A percentile compares a stretch with the other conserved stretches of the same genome.
Conservation (phyloP, 768 basidiomycete genomes). For the Cyathus striatus region DNA sequence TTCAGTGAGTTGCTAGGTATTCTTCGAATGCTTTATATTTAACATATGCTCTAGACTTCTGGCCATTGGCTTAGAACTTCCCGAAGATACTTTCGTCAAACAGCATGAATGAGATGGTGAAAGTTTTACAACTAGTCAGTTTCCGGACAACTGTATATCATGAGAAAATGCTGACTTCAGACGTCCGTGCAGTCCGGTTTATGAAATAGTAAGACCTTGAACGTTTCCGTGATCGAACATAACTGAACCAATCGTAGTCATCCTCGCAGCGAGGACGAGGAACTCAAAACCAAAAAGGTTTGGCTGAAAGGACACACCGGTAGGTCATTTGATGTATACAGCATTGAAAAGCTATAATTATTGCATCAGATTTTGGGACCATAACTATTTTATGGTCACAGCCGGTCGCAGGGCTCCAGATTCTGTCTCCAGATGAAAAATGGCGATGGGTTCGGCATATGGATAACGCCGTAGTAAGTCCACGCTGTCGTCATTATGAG, state of each 20-base stretch:
- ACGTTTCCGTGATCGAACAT: neutral
- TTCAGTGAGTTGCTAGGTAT: conserved; percentile 26
- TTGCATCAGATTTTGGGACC: conserved; percentile 41
- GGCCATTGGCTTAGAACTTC: conserved; percentile 47
- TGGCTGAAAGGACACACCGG: conserved; percentile 62
- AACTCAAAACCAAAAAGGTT: conserved; percentile 44
- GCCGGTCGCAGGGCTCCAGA: conserved; percentile 54
- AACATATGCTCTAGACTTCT: conserved; percentile 30
- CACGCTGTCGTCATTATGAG: neutral
- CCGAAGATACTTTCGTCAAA: conserved; percentile 47
- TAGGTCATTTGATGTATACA: conserved; percentile 9
- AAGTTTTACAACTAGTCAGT: conserved; percentile 38
- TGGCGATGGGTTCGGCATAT: conserved; percentile 60
- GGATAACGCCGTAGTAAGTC: conserved; percentile 47
- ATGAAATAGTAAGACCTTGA: conserved; percentile 54
- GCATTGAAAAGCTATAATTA: neutral
- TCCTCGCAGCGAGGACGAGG: conserved; percentile 45
- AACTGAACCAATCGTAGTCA: conserved; percentile 34
- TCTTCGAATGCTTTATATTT: neutral
- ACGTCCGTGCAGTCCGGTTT: conserved; percentile 47
- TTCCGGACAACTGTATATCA: neutral
- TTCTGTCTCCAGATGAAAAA: conserved; percentile 41
- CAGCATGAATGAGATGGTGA: conserved; percentile 36
- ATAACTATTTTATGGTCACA: conserved; percentile 60
- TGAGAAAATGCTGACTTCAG: conserved; percentile 1